Base-by-base conservation (phyloP, 106 monocot genomes). In the Acanthochlamys bracteata region DNA sequence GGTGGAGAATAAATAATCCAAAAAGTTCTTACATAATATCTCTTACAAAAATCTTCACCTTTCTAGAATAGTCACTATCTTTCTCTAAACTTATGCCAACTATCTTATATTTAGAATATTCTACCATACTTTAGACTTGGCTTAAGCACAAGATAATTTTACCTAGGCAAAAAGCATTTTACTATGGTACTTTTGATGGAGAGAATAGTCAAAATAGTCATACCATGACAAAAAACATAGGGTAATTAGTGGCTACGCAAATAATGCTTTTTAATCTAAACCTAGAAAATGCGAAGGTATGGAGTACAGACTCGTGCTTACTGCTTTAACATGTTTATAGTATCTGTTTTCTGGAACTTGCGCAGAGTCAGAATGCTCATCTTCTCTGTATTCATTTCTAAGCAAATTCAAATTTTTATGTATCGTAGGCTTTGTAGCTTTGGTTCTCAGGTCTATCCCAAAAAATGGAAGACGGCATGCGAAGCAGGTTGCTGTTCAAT, bases 191-290 rank as follows among this genome's bases (percentile, higher is more conserved):
- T n/a, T n/a, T n/a, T n/a, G n/a, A n/a, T n/a, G n/a, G n/a, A n/a
- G n/a, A n/a, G n/a, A n/a, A n/a, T n/a, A n/a, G n/a, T n/a, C n/a
- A n/a, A n/a, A n/a, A n/a, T n/a, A n/a, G n/a, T n/a, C n/a, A n/a
- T n/a, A n/a, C n/a, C n/a, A n/a, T n/a, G n/a, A n/a, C n/a, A n/a
- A n/a, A n/a, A n/a, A n/a, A 66, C 66, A 80, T 20, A 93, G 73
- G 57, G 65, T 85, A 65, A 58, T 78, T 23, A 71, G 64, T 71
- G 80, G 89, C 52, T 71, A 4, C 83, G 73, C 73, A 55, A 74
- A 80, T 74, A 79, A 89, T 83, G 75, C 93, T 26, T 78, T 93
- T 93, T 24, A 78, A 65, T 63, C 68, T 93, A n/a, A n/a, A n/a
- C n/a, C 64, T 43, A 61, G 42, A 85, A 93, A 70, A 73, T 93